Base-by-base conservation (phyloP, 805 yeast species). In the Yarrowia alimentaria region DNA sequence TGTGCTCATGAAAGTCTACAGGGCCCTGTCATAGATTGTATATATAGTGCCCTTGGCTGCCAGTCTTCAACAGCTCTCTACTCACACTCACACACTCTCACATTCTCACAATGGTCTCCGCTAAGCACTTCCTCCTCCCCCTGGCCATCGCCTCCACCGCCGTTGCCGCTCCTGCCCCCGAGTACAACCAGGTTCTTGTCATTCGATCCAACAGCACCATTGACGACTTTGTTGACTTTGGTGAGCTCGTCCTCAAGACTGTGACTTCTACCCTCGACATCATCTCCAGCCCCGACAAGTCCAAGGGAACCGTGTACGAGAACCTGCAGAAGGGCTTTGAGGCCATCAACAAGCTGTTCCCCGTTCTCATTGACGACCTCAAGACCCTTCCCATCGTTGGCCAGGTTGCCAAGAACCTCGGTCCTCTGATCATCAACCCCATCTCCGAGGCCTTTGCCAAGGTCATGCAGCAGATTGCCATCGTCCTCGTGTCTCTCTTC, bases 391-490 rank as follows among this genome's bases (percentile, higher is more conserved):
- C 43, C 21, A 37, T 37, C 11, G 43, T 37, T n/a, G 43, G 43
- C 2, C 11, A 37, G 6, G 43, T 37, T 12, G 43, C 43, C 22
- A 37, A 37, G 43, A 37, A 14, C 9, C 43, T 37, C 2, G 43
- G 43, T 4, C 43, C 43, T 37, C 43, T 37, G 22, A 37, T 37
- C 43, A 37, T 37, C 43, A 37, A 37, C 43, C 43, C 43, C 11
- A 29, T 37, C 10, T 24, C 43, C 29, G 43, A 37, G 43, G 43
- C 30, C n/a, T 37, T 37, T 16, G 43, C 43, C 17, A 37, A 37
- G 30, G 43, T 37, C 22, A 37, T 37, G 43, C 30, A 37, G 43
- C 43, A 37, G 43, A 37, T 37, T 37, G 43, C 43, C 30, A 25
- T 37, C 9, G 19, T 18, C n/a, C 7, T 37, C 11, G 9, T 37